Conservation (phyloP, 257 asterid genomes). For the Echium plantagineum region DNA sequence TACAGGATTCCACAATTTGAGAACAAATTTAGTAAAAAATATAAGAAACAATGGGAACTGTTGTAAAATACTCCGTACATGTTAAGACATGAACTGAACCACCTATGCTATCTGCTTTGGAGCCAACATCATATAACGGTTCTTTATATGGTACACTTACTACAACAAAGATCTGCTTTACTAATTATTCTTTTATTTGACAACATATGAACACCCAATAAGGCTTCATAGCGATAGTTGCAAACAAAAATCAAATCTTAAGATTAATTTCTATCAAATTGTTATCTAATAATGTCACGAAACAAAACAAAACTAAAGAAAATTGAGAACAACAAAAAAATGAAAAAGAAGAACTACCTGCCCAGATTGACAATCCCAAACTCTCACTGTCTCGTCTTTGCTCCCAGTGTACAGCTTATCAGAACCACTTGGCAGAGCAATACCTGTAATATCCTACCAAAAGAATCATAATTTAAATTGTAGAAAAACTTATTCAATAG, state of each 20-base stretch:
- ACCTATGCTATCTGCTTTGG: not conserved
- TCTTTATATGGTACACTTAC: not conserved
- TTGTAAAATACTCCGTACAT: not conserved
- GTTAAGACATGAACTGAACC: not conserved
- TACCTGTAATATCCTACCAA: constrained; percentile 80
- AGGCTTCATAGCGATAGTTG: not conserved
- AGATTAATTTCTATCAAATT: not conserved
- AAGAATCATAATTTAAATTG: constrained; percentile 6
- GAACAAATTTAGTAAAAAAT: not conserved
- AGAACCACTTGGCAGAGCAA: constrained; percentile 73
- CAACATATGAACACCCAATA: not conserved
- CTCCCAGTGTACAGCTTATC: constrained; percentile 93
- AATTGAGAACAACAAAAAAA: not conserved
- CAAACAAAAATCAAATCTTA: not conserved
- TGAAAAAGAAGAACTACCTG: constrained; percentile 40
- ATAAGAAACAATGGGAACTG: not conserved
- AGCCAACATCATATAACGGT: not conserved
- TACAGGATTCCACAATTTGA: constrained; percentile 16
- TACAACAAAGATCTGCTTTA: no score
- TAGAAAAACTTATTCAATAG: not conserved
- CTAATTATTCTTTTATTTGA: not conserved
- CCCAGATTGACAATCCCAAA: constrained; percentile 99
- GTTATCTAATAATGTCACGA: not conserved
- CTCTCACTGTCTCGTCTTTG: constrained; percentile 77
- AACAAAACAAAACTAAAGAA: not conserved